Conservation (phyloP, 202 grass and related monocot genomes). For the Setaria viridis region DNA sequence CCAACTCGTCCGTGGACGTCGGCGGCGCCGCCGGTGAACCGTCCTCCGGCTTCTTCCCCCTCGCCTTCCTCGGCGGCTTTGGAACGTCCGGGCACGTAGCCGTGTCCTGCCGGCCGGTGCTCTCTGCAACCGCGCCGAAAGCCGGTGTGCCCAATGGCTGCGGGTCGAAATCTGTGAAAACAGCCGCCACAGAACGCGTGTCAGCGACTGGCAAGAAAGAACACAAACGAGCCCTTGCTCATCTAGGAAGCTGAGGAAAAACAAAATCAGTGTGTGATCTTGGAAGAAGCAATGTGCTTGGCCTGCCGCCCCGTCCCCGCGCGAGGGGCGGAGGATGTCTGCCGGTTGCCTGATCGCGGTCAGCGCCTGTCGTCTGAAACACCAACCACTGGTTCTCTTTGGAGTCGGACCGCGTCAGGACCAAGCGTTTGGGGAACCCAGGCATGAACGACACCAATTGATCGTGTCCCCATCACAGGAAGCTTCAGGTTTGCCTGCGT, state of each 20-base stretch:
- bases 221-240: not conserved
- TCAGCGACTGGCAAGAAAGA: not conserved
- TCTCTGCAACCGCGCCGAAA: constrained; percentile 38
- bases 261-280: not conserved
- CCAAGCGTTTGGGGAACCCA: not conserved
- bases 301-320: not conserved
- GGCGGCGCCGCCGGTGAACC: not conserved
- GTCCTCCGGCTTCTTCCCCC: constrained; percentile 33
- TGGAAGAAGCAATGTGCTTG: not conserved
- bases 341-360: not conserved
- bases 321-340: not conserved
- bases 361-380: not conserved
- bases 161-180: constrained; percentile 62
- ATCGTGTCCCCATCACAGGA: not conserved
- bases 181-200: not conserved
- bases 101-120: not conserved
- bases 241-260: not conserved
- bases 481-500: constrained; percentile 1
- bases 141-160: constrained; percentile 38
- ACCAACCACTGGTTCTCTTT: not conserved
- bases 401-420: not conserved
- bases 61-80: constrained; percentile 49
- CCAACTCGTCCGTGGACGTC: constrained; percentile 9
- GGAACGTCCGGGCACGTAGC: constrained; percentile 50
- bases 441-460: not conserved